A percentile compares a stretch with the other conserved stretches of the same genome.
Conservation (phyloP, 1,139 yeast genomes). For the Maudiozyma humilis region DNA sequence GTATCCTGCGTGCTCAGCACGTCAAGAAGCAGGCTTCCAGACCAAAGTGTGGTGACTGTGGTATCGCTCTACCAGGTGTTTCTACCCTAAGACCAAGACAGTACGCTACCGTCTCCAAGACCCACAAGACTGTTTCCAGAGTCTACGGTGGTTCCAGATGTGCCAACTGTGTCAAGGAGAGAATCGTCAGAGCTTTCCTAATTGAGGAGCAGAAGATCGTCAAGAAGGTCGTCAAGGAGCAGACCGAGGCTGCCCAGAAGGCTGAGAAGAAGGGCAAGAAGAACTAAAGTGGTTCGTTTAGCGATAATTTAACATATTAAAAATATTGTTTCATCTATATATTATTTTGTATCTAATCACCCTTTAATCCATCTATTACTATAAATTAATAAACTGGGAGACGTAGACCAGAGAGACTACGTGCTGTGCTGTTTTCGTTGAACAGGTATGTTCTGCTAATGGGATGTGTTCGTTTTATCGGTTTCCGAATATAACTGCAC, state of each 20-base stretch:
- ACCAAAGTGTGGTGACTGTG: slow-evolving; percentile 99
- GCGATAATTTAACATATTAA: slow-evolving; percentile 3
- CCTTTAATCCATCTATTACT: slow-evolving; percentile 1
- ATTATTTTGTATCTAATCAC: slow-evolving; percentile 1
- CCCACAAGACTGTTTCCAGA: slow-evolving; percentile 97
- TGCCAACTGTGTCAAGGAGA: slow-evolving; percentile 96
- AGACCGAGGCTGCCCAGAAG: slow-evolving; percentile 70
- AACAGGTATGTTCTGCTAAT: too few relatives aligned
- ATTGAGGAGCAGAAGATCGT: slow-evolving; percentile 99
- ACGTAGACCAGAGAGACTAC: background rate
- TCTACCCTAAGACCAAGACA: slow-evolving; percentile 95
- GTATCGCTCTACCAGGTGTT: slow-evolving; percentile 82
- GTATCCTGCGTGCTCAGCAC: slow-evolving; percentile 94
- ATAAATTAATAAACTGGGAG: background rate
- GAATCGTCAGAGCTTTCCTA: slow-evolving; percentile 98
- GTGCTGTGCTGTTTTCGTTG: too few relatives aligned
- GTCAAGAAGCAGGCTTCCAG: slow-evolving; percentile 88
- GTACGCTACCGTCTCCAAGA: slow-evolving; percentile 88
- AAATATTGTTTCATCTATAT: background rate
- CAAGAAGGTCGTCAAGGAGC: slow-evolving; percentile 95
- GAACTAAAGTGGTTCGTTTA: slow-evolving; percentile 5
- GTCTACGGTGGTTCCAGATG: slow-evolving; percentile 99
- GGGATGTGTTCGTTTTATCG: too few relatives aligned
- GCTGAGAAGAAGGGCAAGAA: slow-evolving; percentile 11
- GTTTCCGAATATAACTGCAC: too few relatives aligned